A percentile compares a stretch with the other conserved stretches of the same genome.
Evolutionary conservation across 2,329 filamentous ascomycete species (phyloP).

Genomic region (Nemania serpens): DNA sequence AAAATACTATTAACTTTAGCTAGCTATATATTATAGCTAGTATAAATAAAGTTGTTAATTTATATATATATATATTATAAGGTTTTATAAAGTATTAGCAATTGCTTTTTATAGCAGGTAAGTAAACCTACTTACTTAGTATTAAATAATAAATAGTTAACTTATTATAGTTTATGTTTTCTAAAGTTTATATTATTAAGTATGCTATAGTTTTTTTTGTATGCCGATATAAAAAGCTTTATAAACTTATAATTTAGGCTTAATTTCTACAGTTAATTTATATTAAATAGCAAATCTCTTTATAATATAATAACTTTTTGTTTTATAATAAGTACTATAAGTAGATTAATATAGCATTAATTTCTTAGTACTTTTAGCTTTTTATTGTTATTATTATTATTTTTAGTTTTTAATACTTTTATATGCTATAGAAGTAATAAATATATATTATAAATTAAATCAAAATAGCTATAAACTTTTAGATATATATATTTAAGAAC

Average conservation of each 20-base stretch:
- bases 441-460: background rate
- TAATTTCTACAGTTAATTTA: background rate
- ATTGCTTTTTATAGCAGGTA: background rate
- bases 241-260: slow-evolving; percentile 1
- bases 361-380: background rate
- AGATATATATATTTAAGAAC: background rate
- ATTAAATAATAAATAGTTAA: background rate
- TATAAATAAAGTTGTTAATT: slow-evolving; percentile 4
- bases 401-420: background rate
- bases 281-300: slow-evolving; percentile 1
- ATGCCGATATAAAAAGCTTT: background rate
- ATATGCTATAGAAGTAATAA: background rate
- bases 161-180: background rate
- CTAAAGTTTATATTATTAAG: slow-evolving; percentile 1
- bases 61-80: background rate
- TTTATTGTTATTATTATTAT: background rate
- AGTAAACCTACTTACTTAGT: background rate
- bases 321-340: slow-evolving; percentile 1
- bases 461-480: background rate
- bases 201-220: background rate
- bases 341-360: background rate
- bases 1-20: background rate
- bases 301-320: background rate
- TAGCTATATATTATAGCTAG: background rate
- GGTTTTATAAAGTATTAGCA: background rate